These are phyloP conservation scores for Taxawa tesnikishii DNA, from an alignment of 2,329 filamentous ascomycete species.

Conservation along the genomic window DNA sequence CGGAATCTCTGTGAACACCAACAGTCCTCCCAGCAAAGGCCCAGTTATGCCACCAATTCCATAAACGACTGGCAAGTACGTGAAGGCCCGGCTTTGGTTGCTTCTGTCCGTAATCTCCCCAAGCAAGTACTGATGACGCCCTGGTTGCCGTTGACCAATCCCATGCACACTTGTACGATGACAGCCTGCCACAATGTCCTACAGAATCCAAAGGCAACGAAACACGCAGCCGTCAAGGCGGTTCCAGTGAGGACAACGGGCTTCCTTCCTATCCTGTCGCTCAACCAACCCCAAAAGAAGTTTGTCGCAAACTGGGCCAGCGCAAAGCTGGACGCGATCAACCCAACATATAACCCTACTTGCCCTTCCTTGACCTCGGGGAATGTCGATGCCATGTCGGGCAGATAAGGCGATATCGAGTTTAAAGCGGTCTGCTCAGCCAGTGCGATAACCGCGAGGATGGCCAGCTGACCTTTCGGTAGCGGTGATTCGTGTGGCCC, in stretches of 20 bases:
- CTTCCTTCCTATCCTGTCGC: slow-evolving; percentile 67
- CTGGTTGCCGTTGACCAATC: slow-evolving; percentile 86
- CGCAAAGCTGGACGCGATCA: slow-evolving; percentile 83
- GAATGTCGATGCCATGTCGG: slow-evolving; percentile 80
- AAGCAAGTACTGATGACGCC: slow-evolving; percentile 87
- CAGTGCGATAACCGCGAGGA: slow-evolving; percentile 79
- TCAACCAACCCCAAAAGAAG: slow-evolving; percentile 79
- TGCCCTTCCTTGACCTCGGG: slow-evolving; percentile 60
- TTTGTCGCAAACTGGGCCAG: slow-evolving; percentile 87
- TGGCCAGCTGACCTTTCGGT: slow-evolving; percentile 67
- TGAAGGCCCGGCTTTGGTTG: slow-evolving; percentile 89
- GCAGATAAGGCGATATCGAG: slow-evolving; percentile 89
- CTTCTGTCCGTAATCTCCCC: slow-evolving; percentile 91
- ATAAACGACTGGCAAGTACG: slow-evolving; percentile 92
- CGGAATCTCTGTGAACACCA: slow-evolving; percentile 54
- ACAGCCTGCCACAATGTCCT: slow-evolving; percentile 72
- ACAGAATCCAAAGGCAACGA: slow-evolving; percentile 80
- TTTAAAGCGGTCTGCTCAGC: slow-evolving; percentile 95
- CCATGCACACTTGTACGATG: slow-evolving; percentile 79
- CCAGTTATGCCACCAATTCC: slow-evolving; percentile 88
- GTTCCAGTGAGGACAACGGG: slow-evolving; percentile 75
- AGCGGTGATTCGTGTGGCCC: slow-evolving; percentile 54
- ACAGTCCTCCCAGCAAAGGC: slow-evolving; percentile 74
- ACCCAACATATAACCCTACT: slow-evolving; percentile 77
- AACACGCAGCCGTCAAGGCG: slow-evolving; percentile 67